A percentile compares a stretch with the other conserved stretches of the same genome.
phyloP scores from a whole-genome alignment of 192 early-diverging fungal genomes.

The Backusella tarrabulga region DNA sequence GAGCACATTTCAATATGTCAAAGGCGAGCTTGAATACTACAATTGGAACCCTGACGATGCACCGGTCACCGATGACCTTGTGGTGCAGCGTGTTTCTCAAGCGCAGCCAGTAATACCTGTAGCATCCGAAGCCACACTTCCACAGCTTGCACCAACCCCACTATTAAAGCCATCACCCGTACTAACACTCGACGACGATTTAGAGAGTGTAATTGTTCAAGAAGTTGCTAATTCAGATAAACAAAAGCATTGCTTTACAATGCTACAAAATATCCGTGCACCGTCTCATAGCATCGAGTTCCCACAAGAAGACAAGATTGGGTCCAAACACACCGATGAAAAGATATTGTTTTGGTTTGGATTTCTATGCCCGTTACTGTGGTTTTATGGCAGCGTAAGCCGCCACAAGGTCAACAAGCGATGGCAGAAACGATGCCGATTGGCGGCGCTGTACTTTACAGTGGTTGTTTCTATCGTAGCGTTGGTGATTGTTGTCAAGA shows the following conservation, averaged over 20 bases:
- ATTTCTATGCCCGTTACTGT: neutral
- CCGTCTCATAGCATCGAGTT: neutral
- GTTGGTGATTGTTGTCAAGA: neutral
- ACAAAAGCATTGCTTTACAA: neutral
- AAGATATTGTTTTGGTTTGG: conserved; percentile 1
- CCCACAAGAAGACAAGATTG: no score
- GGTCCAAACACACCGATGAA: neutral
- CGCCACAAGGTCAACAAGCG: neutral
- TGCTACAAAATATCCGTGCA: conserved; percentile 1
- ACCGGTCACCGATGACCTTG: neutral
- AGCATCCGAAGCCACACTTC: neutral
- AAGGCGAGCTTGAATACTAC: neutral
- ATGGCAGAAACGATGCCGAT: neutral
- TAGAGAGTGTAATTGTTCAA: neutral
- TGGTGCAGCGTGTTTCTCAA: neutral
- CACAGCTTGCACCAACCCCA: neutral
- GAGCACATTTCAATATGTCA: neutral
- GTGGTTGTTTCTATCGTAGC: neutral
- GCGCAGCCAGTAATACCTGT: neutral
- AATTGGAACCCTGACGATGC: neutral
- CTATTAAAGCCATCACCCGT: neutral
- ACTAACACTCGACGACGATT: neutral
- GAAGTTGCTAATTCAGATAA: neutral
- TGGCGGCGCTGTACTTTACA: neutral
- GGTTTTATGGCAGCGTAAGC: neutral